phyloP scores from a whole-genome alignment of 2,329 filamentous ascomycete genomes.

The Aspergillus chevalieri region DNA sequence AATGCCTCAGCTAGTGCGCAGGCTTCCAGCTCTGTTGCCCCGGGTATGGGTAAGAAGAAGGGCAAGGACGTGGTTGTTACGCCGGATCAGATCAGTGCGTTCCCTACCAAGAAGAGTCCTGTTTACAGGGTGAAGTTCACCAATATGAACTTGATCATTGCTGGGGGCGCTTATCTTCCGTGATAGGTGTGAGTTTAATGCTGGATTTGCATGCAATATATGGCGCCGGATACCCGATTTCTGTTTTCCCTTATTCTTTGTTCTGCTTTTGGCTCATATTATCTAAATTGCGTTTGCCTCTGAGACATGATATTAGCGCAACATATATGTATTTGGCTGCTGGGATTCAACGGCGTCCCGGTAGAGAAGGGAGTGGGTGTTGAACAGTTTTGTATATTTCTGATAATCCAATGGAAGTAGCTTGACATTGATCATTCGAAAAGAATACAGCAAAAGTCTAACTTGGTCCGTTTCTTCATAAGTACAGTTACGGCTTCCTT shows the following conservation, averaged over 20 bases:
- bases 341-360: slow-evolving; percentile 1
- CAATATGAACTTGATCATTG: slow-evolving; percentile 87
- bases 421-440: too few species aligned
- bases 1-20: slow-evolving; percentile 42
- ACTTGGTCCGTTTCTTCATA: too few species aligned
- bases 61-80: slow-evolving; percentile 85
- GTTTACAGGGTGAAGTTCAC: slow-evolving; percentile 92
- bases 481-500: neutral
- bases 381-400: neutral
- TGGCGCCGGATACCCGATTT: slow-evolving; percentile 15
- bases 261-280: neutral
- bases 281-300: too few species aligned
- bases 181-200: slow-evolving; percentile 14
- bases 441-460: too few species aligned
- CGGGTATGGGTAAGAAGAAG: slow-evolving; percentile 57
- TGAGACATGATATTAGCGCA: neutral
- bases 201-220: slow-evolving; percentile 8
- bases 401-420: neutral
- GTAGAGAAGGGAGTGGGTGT: neutral
- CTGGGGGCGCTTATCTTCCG: slow-evolving; percentile 65
- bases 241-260: neutral
- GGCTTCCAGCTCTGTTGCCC: slow-evolving; percentile 41
- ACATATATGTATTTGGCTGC: neutral
- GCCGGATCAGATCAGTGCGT: slow-evolving; percentile 88
- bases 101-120: slow-evolving; percentile 92